phyloP scores from a whole-genome alignment of 768 basidiomycete species.

The Boletus coccyginus region DNA sequence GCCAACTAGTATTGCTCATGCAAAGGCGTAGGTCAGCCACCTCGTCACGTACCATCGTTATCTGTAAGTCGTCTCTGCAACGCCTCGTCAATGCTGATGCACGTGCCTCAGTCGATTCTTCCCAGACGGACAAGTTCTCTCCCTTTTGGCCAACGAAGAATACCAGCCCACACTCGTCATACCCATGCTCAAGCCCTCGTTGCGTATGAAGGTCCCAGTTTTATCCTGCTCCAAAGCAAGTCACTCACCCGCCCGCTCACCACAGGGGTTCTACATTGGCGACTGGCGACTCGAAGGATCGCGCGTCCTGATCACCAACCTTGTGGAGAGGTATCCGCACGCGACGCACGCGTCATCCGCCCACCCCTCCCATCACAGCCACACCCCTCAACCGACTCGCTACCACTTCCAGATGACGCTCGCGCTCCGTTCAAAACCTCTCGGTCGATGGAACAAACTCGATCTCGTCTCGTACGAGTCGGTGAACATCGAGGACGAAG shows the following conservation, averaged over 20 bases:
- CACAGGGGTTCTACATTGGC: conserved; percentile 69
- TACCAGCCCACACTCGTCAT: conserved; percentile 67
- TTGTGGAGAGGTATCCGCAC: conserved; percentile 45
- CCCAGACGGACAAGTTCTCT: conserved; percentile 82
- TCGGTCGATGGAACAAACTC: conserved; percentile 80
- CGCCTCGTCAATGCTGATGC: neutral
- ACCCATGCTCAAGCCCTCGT: conserved; percentile 67
- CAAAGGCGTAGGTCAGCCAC: conserved; percentile 60
- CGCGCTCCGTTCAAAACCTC: conserved; percentile 65
- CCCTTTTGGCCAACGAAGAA: conserved; percentile 81
- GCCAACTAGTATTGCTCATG: conserved; percentile 4
- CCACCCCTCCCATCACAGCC: conserved; percentile 6
- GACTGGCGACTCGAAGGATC: conserved; percentile 68
- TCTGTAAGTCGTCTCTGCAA: conserved; percentile 48
- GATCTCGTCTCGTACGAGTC: conserved; percentile 73
- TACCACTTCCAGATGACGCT: conserved; percentile 78
- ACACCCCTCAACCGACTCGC: conserved; percentile 30
- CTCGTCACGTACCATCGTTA: conserved; percentile 92
- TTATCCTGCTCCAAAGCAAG: neutral
- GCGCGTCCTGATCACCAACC: conserved; percentile 58
- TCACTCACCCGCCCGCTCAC: conserved; percentile 1
- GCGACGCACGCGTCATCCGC: neutral
- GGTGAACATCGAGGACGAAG: conserved; percentile 73
- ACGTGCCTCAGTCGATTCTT: conserved; percentile 67
- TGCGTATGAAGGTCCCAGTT: conserved; percentile 67